Base-by-base conservation (phyloP, 2,329 filamentous ascomycete species). In the Scytalidium lignicola region DNA sequence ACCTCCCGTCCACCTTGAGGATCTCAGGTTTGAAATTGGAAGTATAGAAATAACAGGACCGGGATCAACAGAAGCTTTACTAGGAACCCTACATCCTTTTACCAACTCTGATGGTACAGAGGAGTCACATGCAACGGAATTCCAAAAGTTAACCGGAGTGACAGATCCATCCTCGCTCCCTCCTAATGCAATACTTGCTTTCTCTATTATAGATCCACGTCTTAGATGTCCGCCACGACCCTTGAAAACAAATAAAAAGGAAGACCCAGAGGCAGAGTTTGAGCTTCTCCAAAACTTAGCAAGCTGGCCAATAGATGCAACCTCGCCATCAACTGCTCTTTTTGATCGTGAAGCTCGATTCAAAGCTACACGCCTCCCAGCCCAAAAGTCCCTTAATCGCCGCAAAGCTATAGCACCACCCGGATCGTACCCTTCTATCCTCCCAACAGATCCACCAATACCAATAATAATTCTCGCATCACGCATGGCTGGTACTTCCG, bases 311-410 rank as follows among this genome's bases (percentile, higher is more conserved):
- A 70, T 79, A 1, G 86, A 90, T 53, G 58, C 71, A 47, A 51
- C 69, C 51, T 12, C 76, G 62, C 62, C 69, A 44, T 65, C 74
- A 44, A 62, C 73, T 65, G 68, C 70, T 8, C 68, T 97, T 1
- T 95, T 95, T 63, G 78, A 86, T 58, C 80, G 86, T 51, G 73
- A 80, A 23, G 67, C 70, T 29, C 82, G 91, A 29, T 77, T 86
- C 51, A 74, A 71, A 48, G 86, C 87, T 21, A 80, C 79, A 3
- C 77, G 76, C 45, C 74, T 85, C 13, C 79, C 91, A 2, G 83
- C 87, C 10, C 90, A 96, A 62, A 89, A 89, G 61, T 78, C 84
- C 1, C 80, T 97, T 58, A 91, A 95, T 63, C 81, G 86, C 43
- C 83, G 92, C 42, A 89, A 85, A 65, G 74, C 79, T 13, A 71